These are phyloP conservation scores for Mycena crocata DNA, from an alignment of 768 basidiomycete species.

Conservation along the genomic window DNA sequence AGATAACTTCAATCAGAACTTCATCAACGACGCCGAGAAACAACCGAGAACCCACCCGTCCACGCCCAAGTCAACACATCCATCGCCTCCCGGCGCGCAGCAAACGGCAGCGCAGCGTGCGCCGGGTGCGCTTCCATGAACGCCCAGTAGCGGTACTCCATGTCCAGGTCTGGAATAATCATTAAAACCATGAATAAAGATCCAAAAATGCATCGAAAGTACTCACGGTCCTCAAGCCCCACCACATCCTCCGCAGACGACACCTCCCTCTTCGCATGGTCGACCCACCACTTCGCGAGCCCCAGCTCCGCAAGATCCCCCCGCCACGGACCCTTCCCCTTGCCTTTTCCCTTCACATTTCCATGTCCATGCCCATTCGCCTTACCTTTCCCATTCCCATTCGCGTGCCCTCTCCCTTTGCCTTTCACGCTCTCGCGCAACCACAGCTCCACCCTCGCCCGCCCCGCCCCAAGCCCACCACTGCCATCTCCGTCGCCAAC, in stretches of 20 bases:
- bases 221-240: slow-evolving; percentile 60
- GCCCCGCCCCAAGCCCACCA: slow-evolving; percentile 41
- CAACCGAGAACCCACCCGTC: slow-evolving; percentile 59
- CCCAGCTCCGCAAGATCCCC: slow-evolving; percentile 42
- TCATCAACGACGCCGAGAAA: not conserved
- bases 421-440: slow-evolving; percentile 56
- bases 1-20: not conserved
- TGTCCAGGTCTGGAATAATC: slow-evolving; percentile 70
- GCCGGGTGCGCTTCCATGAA: slow-evolving; percentile 86
- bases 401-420: slow-evolving; percentile 39
- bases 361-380: slow-evolving; percentile 33
- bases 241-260: slow-evolving; percentile 42
- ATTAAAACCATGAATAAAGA: not conserved
- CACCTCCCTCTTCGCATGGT: slow-evolving; percentile 69
- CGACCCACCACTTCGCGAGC: slow-evolving; percentile 68
- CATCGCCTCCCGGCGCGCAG: slow-evolving; percentile 74
- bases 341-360: slow-evolving; percentile 35
- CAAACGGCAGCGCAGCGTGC: slow-evolving; percentile 67
- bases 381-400: slow-evolving; percentile 29
- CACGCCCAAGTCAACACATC: slow-evolving; percentile 86
- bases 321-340: slow-evolving; percentile 26
- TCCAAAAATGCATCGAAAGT: slow-evolving; percentile 2
- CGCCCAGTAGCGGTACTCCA: slow-evolving; percentile 85
- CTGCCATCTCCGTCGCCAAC: slow-evolving; percentile 42
- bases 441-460: slow-evolving; percentile 71